These are phyloP conservation scores for Myriangium duriaei DNA, from an alignment of 2,329 filamentous ascomycete genomes.

Conservation along the genomic window DNA sequence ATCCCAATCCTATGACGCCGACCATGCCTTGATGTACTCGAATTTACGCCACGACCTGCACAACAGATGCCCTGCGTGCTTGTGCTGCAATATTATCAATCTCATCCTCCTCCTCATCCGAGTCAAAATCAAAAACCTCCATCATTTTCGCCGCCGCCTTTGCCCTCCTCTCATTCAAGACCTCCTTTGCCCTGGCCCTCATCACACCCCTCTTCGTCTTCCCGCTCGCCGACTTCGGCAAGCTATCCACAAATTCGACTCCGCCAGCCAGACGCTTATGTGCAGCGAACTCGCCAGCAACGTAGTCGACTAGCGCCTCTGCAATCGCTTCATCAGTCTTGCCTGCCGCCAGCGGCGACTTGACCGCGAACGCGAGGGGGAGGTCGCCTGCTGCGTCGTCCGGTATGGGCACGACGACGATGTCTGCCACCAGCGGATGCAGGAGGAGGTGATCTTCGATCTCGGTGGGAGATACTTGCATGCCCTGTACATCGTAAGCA, in stretches of 20 bases:
- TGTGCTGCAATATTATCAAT: too few species aligned
- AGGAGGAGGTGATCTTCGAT: slow-evolving; percentile 21
- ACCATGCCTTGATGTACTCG: too few species aligned
- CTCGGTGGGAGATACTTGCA: slow-evolving; percentile 23
- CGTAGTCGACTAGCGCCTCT: slow-evolving; percentile 25
- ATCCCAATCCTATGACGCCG: too few species aligned
- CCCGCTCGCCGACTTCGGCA: slow-evolving; percentile 21
- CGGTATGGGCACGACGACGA: slow-evolving; percentile 16
- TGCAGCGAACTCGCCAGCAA: slow-evolving; percentile 15
- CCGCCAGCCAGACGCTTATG: slow-evolving; percentile 11
- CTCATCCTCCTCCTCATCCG: not conserved
- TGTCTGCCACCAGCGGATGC: slow-evolving; percentile 17
- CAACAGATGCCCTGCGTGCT: too few species aligned
- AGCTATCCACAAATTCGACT: slow-evolving; percentile 17
- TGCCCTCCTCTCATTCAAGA: not conserved
- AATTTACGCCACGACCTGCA: too few species aligned
- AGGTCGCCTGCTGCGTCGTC: slow-evolving; percentile 15
- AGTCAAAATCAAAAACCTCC: not conserved
- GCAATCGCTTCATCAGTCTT: slow-evolving; percentile 18
- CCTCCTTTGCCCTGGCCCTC: slow-evolving; percentile 56
- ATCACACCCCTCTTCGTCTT: slow-evolving; percentile 20
- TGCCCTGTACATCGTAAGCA: slow-evolving; percentile 16
- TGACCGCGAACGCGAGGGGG: slow-evolving; percentile 15
- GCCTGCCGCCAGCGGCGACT: slow-evolving; percentile 2
- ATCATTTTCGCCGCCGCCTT: not conserved